Evolutionary conservation across 495 filamentous ascomycete species (phyloP).

Genomic region (Penicillium arizonense): DNA sequence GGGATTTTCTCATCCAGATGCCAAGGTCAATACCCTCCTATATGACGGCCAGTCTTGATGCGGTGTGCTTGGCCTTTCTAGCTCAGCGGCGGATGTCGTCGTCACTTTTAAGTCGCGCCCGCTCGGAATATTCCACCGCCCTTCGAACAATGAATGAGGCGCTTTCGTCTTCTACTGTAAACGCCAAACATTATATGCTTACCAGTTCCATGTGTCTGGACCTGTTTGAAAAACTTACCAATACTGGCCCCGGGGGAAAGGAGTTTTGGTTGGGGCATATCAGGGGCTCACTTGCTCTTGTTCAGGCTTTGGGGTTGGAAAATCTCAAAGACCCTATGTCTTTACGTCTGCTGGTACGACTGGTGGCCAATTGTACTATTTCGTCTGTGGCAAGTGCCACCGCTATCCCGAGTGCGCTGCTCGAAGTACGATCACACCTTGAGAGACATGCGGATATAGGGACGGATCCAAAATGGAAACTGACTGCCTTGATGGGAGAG

Average conservation of each 20-base stretch:
- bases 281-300: background rate
- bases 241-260: background rate
- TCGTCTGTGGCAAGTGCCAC: slow-evolving; percentile 1
- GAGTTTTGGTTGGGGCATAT: background rate
- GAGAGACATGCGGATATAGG: background rate
- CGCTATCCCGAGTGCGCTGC: background rate
- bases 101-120: background rate
- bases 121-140: too few species aligned
- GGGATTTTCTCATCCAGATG: background rate
- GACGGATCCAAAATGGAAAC: slow-evolving; percentile 2
- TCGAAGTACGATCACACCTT: background rate
- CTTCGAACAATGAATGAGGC: too few species aligned
- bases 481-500: background rate
- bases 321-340: background rate
- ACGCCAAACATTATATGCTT: too few species aligned
- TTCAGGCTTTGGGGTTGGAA: background rate
- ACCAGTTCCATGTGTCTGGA: background rate
- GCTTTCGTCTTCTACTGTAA: too few species aligned
- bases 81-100: background rate
- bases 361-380: background rate
- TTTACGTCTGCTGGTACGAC: background rate
- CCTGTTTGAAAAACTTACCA: background rate
- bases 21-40: background rate
- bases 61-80: background rate
- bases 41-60: background rate